Conservation (phyloP, 805 yeast species). For the Metschnikowia cubensis region DNA sequence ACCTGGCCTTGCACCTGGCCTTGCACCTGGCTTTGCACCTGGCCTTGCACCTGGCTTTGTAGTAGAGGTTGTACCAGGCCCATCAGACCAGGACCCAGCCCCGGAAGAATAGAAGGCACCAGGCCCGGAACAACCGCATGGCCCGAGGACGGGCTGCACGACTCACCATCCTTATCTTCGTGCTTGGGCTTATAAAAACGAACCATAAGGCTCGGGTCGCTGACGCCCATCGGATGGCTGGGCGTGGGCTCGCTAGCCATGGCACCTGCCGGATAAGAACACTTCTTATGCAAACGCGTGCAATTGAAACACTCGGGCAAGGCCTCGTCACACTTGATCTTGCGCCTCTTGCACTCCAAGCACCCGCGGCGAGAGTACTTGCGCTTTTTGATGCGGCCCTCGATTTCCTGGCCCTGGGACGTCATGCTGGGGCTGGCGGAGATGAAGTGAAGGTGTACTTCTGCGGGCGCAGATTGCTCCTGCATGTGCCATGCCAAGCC, state of each 20-base stretch:
- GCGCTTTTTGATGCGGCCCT: slow-evolving; percentile 27
- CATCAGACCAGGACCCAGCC: too few species aligned
- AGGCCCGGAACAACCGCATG: too few species aligned
- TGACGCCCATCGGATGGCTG: background rate
- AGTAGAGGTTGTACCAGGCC: too few species aligned
- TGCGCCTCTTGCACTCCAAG: slow-evolving; percentile 41
- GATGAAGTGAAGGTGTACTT: slow-evolving; percentile 1
- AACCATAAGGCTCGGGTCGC: slow-evolving; percentile 1
- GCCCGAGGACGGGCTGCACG: too few species aligned
- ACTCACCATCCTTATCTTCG: background rate
- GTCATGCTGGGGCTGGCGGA: background rate
- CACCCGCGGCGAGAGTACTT: slow-evolving; percentile 41
- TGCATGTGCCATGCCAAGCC: background rate
- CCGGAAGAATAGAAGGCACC: too few species aligned
- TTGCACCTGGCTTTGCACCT: too few species aligned
- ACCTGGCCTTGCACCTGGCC: too few species aligned
- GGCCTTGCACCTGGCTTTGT: too few species aligned
- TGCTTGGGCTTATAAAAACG: slow-evolving; percentile 9
- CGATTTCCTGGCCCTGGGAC: background rate
- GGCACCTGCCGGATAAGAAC: slow-evolving; percentile 20
- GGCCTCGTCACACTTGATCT: slow-evolving; percentile 42
- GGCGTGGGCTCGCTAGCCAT: too few species aligned
- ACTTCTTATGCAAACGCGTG: slow-evolving; percentile 29
- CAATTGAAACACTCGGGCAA: slow-evolving; percentile 37
- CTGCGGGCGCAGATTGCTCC: slow-evolving; percentile 1